These are phyloP conservation scores for Leptosphaerulina australis DNA, from an alignment of 2,329 filamentous ascomycete species.

Conservation along the genomic window DNA sequence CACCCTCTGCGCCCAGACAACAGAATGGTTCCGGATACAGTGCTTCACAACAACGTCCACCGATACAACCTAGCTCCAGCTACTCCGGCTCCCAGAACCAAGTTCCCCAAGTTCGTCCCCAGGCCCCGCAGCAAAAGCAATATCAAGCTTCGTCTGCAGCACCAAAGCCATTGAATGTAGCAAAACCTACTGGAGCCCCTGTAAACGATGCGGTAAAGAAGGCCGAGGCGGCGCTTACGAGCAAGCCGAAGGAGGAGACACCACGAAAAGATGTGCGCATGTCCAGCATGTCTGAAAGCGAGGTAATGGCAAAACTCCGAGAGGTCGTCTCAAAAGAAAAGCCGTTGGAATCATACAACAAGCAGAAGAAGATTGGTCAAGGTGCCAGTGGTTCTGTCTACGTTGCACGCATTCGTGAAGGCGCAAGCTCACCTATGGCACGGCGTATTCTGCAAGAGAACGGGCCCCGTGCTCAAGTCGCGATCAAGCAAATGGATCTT, in stretches of 20 bases:
- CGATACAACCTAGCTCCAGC: conserved; percentile 54
- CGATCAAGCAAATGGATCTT: conserved; percentile 99
- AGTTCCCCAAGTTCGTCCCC: conserved; percentile 53
- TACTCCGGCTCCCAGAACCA: conserved; percentile 48
- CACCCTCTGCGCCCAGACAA: conserved; percentile 71
- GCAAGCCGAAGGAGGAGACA: conserved; percentile 70
- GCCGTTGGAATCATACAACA: conserved; percentile 93
- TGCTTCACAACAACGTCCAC: conserved; percentile 41
- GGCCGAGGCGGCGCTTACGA: conserved; percentile 83
- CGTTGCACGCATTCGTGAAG: conserved; percentile 92
- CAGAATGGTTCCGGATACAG: conserved; percentile 42
- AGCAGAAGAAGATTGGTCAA: conserved; percentile 99
- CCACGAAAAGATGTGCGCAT: conserved; percentile 93
- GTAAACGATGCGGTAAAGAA: conserved; percentile 77
- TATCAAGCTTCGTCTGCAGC: conserved; percentile 55
- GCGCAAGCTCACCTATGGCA: conserved; percentile 79
- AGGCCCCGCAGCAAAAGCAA: conserved; percentile 40
- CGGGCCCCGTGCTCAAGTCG: conserved; percentile 84
- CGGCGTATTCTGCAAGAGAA: conserved; percentile 78
- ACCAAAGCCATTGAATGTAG: conserved; percentile 61
- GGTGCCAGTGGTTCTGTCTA: conserved; percentile 98
- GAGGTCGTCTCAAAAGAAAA: conserved; percentile 96
- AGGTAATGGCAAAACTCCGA: conserved; percentile 95
- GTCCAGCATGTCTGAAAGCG: conserved; percentile 96
- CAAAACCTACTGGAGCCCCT: conserved; percentile 56